These are phyloP conservation scores for Geosmithia flava DNA, from an alignment of 2,329 filamentous ascomycete species.

Conservation along the genomic window DNA sequence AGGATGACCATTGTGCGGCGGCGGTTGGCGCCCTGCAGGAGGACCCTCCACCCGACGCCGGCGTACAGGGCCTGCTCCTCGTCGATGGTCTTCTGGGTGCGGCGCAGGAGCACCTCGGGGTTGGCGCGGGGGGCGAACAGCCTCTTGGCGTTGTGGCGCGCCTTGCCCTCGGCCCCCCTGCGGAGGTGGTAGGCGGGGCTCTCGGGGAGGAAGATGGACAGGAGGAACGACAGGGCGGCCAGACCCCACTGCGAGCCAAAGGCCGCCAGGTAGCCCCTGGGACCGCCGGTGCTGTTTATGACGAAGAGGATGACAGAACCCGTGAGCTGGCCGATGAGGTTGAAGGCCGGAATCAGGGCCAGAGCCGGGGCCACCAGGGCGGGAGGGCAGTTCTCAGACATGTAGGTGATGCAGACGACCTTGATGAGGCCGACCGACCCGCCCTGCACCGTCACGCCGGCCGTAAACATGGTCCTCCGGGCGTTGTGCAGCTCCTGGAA, in stretches of 20 bases:
- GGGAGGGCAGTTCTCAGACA: constrained; percentile 35
- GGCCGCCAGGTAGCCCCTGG: constrained; percentile 22
- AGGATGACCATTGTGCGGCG: constrained; percentile 27
- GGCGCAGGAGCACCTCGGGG: background rate
- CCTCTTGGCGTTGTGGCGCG: constrained; percentile 31
- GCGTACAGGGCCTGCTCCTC: constrained; percentile 15
- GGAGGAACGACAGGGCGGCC: constrained; percentile 24
- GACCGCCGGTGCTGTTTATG: constrained; percentile 8
- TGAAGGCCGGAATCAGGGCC: constrained; percentile 35
- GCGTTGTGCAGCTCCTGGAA: constrained; percentile 1
- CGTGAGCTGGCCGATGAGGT: constrained; percentile 32
- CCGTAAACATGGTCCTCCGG: constrained; percentile 12
- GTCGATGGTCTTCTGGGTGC: constrained; percentile 20
- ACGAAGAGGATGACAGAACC: constrained; percentile 28
- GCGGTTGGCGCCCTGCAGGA: constrained; percentile 28
- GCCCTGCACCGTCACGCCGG: constrained; percentile 13
- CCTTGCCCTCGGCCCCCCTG: constrained; percentile 21
- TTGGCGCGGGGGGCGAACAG: constrained; percentile 15
- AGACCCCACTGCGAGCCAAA: constrained; percentile 32
- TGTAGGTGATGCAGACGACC: constrained; percentile 30
- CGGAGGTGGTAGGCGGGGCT: constrained; percentile 35
- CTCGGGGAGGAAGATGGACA: constrained; percentile 34
- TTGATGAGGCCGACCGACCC: constrained; percentile 25
- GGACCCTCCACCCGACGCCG: constrained; percentile 24
- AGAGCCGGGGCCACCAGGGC: constrained; percentile 31